Evolutionary conservation across 768 basidiomycete species (phyloP).

Genomic region (Auricularia cornea): DNA sequence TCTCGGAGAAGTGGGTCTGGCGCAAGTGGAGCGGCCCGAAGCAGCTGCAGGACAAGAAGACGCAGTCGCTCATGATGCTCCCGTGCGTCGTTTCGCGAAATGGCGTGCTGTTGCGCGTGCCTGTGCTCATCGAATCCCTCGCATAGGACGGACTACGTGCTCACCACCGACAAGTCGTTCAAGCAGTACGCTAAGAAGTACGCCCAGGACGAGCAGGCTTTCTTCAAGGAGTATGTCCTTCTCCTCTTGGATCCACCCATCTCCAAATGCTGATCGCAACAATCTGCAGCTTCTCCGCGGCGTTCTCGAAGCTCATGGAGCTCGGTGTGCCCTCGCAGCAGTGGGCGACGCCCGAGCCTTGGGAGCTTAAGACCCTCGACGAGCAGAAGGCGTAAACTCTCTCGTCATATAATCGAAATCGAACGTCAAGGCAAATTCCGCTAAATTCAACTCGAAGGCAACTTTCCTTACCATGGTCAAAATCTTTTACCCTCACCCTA

Average conservation of each 20-base stretch:
- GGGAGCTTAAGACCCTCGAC: slow-evolving; percentile 52
- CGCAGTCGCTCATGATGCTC: slow-evolving; percentile 87
- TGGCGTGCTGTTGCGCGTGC: not conserved
- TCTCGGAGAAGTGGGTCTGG: slow-evolving; percentile 93
- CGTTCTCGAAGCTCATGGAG: slow-evolving; percentile 74
- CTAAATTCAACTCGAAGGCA: not conserved
- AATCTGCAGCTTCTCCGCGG: slow-evolving; percentile 64
- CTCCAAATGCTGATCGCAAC: slow-evolving; percentile 3
- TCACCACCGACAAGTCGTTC: slow-evolving; percentile 87
- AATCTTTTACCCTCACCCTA: not conserved
- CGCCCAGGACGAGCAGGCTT: slow-evolving; percentile 74
- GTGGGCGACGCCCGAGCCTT: slow-evolving; percentile 63
- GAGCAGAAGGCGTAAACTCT: slow-evolving; percentile 22
- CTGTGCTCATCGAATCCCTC: slow-evolving; percentile 6
- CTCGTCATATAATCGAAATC: not conserved
- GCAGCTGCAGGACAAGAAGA: slow-evolving; percentile 90
- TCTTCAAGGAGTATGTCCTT: slow-evolving; percentile 82
- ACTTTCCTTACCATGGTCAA: not conserved
- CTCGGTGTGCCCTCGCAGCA: slow-evolving; percentile 85
- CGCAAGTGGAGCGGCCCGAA: slow-evolving; percentile 91
- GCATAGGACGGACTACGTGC: slow-evolving; percentile 73
- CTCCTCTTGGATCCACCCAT: not conserved
- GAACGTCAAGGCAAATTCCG: no score
- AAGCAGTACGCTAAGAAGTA: slow-evolving; percentile 83
- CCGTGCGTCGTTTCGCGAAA: slow-evolving; percentile 46